These are phyloP conservation scores for Basidiobolus meristosporus DNA, from an alignment of 371 early-diverging fungal genomes.

Conservation along the genomic window DNA sequence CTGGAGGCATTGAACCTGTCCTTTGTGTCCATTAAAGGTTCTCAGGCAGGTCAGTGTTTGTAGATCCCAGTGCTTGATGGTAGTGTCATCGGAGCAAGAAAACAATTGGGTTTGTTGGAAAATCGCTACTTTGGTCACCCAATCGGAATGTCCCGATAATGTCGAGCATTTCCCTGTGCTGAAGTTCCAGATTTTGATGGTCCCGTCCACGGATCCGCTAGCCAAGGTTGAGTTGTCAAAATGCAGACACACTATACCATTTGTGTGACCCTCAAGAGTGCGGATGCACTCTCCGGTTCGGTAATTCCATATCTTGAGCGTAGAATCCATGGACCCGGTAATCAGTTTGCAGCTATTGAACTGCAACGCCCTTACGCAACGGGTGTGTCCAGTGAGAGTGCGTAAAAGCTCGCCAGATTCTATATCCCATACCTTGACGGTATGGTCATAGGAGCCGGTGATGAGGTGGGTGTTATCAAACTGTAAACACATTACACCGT, in stretches of 20 bases:
- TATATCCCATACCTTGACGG: constrained; percentile 62
- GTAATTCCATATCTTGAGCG: constrained; percentile 93
- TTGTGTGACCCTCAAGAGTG: constrained; percentile 62
- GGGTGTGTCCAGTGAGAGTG: constrained; percentile 65
- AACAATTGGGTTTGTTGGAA: constrained; percentile 38
- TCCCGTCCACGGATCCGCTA: constrained; percentile 69
- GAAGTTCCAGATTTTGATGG: constrained; percentile 84
- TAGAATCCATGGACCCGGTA: constrained; percentile 80
- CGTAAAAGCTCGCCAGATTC: constrained; percentile 52
- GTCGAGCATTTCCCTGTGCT: constrained; percentile 55
- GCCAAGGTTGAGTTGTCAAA: constrained; percentile 60
- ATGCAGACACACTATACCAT: constrained; percentile 70
- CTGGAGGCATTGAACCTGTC: constrained; percentile 48
- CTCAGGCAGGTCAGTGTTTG: constrained; percentile 38
- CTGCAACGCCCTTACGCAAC: constrained; percentile 70
- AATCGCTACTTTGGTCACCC: constrained; percentile 75
- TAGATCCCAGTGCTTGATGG: constrained; percentile 71
- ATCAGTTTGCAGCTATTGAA: constrained; percentile 70
- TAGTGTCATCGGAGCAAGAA: constrained; percentile 68
- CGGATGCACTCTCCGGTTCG: constrained; percentile 75
- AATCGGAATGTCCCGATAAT: constrained; percentile 65
- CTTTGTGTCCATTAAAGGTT: constrained; percentile 56
- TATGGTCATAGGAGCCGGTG: constrained; percentile 71
- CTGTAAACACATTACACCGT: constrained; percentile 76
- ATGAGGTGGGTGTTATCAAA: constrained; percentile 65